Conservation (phyloP, 1,284 basidiomycete genomes). For the Spongiforma sp. region DNA sequence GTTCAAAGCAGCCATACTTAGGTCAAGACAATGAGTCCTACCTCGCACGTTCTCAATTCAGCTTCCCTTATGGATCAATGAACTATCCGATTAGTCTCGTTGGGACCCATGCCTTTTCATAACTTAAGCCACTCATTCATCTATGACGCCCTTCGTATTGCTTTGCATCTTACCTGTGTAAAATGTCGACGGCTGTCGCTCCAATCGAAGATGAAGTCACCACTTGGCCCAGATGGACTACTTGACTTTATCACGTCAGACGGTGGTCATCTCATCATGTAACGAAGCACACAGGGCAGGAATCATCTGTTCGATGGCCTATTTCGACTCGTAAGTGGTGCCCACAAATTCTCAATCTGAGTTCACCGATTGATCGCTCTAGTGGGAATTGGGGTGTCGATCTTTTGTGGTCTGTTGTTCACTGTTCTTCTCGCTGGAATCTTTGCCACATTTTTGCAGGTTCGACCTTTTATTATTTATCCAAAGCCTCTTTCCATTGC, state of each 20-base stretch:
- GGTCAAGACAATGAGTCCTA: too few relatives aligned
- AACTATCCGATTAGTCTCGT: too few relatives aligned
- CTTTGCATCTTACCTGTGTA: too few relatives aligned
- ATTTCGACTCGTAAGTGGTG: conserved; percentile 56
- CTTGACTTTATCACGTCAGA: conserved; percentile 21
- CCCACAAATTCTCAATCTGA: not conserved
- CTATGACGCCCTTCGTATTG: too few relatives aligned
- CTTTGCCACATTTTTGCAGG: conserved; percentile 69
- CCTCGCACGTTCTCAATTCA: too few relatives aligned
- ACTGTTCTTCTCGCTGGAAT: conserved; percentile 73
- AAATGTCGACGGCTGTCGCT: conserved; percentile 18
- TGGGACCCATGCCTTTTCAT: not conserved
- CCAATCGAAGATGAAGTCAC: conserved; percentile 10
- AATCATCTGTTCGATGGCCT: conserved; percentile 57
- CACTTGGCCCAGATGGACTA: conserved; percentile 22
- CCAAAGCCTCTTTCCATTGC: too few relatives aligned
- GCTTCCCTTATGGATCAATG: too few relatives aligned
- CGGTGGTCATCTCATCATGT: conserved; percentile 43
- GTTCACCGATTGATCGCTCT: conserved; percentile 2
- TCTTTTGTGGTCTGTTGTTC: conserved; percentile 74
- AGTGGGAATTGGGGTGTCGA: conserved; percentile 68
- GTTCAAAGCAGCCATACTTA: too few relatives aligned
- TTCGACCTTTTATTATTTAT: conserved; percentile 8
- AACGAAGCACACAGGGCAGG: conserved; percentile 54
- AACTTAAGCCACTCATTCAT: too few relatives aligned